A percentile compares a stretch with the other conserved stretches of the same genome.
Evolutionary conservation across 306 rosid species (phyloP).

Genomic region (Ziziphus jujuba): DNA sequence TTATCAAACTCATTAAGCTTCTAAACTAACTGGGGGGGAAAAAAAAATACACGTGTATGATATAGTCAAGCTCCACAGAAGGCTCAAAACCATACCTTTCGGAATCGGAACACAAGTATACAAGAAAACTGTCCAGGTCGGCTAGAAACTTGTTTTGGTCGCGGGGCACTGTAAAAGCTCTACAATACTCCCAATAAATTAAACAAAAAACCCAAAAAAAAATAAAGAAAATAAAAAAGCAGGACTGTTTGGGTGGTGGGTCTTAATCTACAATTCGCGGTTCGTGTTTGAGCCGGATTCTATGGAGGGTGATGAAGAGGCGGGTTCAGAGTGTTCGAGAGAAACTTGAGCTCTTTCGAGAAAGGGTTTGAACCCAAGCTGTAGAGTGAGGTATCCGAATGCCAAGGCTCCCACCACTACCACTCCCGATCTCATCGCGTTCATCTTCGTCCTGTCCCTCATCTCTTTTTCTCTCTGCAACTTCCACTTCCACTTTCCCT

Average conservation of each 20-base stretch:
- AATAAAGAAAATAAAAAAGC: neutral
- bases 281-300: conserved; percentile 35
- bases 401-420: conserved; percentile 89
- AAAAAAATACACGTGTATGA: neutral
- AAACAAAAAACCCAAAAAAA: neutral
- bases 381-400: conserved; percentile 74
- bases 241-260: neutral
- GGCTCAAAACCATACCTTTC: conserved; percentile 5
- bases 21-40: neutral
- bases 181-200: neutral
- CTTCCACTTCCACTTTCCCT: no score
- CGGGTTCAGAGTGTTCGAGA: conserved; percentile 33
- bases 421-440: conserved; percentile 70
- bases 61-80: neutral
- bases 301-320: conserved; percentile 33
- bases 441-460: conserved; percentile 49
- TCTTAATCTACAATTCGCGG: conserved; percentile 25
- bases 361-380: conserved; percentile 72
- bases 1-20: conserved; percentile 1
- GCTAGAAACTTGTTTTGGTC: neutral
- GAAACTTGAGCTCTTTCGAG: conserved; percentile 64
- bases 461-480: conserved; percentile 1
- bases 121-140: neutral
- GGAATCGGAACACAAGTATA: neutral
- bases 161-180: neutral